These are phyloP conservation scores for Amanita jacksonii DNA, from an alignment of 768 basidiomycete genomes.

Conservation along the genomic window DNA sequence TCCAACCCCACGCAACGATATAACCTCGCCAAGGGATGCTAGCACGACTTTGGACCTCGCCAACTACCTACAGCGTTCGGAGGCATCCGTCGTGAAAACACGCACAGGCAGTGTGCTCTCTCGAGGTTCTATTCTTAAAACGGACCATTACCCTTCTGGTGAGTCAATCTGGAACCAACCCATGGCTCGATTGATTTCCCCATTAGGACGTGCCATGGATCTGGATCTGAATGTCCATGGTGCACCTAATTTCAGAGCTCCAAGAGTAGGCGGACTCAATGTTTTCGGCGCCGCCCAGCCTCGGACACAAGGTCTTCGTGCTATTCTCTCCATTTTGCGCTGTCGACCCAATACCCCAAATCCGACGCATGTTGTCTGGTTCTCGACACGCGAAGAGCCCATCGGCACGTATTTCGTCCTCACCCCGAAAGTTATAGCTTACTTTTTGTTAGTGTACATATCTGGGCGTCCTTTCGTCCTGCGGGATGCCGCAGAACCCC, in stretches of 20 bases:
- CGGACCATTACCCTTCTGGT: conserved; percentile 82
- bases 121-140: conserved; percentile 89
- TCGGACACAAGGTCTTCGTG: conserved; percentile 82
- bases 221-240: conserved; percentile 89
- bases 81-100: conserved; percentile 71
- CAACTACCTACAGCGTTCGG: conserved; percentile 53
- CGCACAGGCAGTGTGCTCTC: conserved; percentile 77
- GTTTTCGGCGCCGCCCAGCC: conserved; percentile 97
- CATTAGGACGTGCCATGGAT: conserved; percentile 74
- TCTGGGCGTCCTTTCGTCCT: conserved; percentile 90
- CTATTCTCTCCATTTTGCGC: conserved; percentile 77
- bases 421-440: not conserved
- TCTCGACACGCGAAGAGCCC: conserved; percentile 95
- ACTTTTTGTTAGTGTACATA: conserved; percentile 57
- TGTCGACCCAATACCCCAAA: conserved; percentile 56
- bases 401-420: conserved; percentile 41
- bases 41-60: conserved; percentile 47
- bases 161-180: conserved; percentile 6
- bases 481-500: conserved; percentile 77
- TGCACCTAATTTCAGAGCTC: conserved; percentile 90
- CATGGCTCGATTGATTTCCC: conserved; percentile 1
- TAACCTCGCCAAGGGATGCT: conserved; percentile 11
- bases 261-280: conserved; percentile 69
- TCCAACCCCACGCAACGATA: conserved; percentile 8
- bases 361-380: conserved; percentile 82